Base-by-base conservation (phyloP, 495 filamentous ascomycete species). In the Penicillium crystallinum region DNA sequence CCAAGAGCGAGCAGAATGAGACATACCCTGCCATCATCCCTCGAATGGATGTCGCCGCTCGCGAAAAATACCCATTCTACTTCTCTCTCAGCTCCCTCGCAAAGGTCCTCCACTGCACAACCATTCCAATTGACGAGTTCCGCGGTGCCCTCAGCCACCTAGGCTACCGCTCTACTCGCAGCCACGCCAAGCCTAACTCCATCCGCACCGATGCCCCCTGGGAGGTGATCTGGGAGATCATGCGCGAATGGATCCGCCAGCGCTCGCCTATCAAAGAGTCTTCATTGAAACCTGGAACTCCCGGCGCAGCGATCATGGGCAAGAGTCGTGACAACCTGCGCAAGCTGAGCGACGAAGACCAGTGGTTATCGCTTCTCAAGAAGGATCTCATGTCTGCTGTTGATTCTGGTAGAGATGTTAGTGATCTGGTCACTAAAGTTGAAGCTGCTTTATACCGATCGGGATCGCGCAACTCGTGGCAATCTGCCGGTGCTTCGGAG, bases 181-280 rank as follows among this genome's bases (percentile, higher is more conserved):
- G 86, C 51, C 93, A 98, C 60, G 83, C 88, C 47, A 92, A 90
- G 57, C 79, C 88, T 0, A 91, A 90, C n/a, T 88, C 84, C 52
- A 82, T 97, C 55, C 89, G 88, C 65, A 97, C 95, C 0, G 84
- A 96, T 68, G 93, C 93, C 10, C 86, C 89, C 0, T 97, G 91
- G 90, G 73, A 70, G 3, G 80, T 89, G 3, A 78, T 97, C 37
- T 97, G 93, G 93, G 86, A 96, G 55, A 77, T 97, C 27, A 96
- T 97, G 84, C 77, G 88, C 30, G 88, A 95, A 70, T 98, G 92
- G 92, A 76, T 83, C 2, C 76, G 84, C 34, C 91, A 93, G 56
- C 86, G 83, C 51, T 69, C 76, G 0, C 89, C 90, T 0, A 72
- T 92, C 39, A 95, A 87, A 56, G 79, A 84, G 39, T 77, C 74